Conservation (phyloP, 2,329 filamentous ascomycete genomes). For the Amphichorda felina region DNA sequence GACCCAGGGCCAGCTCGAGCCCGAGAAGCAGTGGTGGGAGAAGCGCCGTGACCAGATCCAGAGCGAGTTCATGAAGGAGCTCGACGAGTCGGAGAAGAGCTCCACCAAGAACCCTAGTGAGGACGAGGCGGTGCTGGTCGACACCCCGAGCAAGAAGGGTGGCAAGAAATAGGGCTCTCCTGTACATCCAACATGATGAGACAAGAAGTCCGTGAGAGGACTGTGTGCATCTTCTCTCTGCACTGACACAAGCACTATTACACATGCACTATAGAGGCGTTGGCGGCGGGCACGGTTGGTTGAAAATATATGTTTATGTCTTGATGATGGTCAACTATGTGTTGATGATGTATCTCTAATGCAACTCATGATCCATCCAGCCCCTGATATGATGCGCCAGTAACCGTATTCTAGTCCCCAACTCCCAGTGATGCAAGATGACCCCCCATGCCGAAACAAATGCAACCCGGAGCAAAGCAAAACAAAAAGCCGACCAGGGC, state of each 20-base stretch:
- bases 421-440: too few species aligned
- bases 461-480: too few species aligned
- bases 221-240: too few species aligned
- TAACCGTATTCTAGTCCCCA: too few species aligned
- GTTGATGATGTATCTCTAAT: background rate
- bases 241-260: background rate
- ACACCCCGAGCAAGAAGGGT: constrained; percentile 42
- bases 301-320: background rate
- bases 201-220: too few species aligned
- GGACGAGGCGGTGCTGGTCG: constrained; percentile 58
- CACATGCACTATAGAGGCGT: background rate
- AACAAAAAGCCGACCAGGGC: too few species aligned
- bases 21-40: constrained; percentile 89
- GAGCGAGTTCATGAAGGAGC: constrained; percentile 72
- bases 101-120: constrained; percentile 15
- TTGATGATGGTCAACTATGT: background rate
- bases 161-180: constrained; percentile 55
- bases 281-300: background rate
- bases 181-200: too few species aligned
- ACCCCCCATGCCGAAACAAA: too few species aligned
- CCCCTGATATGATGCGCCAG: background rate
- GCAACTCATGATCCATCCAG: background rate
- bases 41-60: constrained; percentile 65
- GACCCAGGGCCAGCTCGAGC: constrained; percentile 56
- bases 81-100: constrained; percentile 50